A percentile compares a stretch with the other conserved stretches of the same genome.
Evolutionary conservation across 176 grass and related monocot species (phyloP).

Genomic region (Oryza glumipatula): DNA sequence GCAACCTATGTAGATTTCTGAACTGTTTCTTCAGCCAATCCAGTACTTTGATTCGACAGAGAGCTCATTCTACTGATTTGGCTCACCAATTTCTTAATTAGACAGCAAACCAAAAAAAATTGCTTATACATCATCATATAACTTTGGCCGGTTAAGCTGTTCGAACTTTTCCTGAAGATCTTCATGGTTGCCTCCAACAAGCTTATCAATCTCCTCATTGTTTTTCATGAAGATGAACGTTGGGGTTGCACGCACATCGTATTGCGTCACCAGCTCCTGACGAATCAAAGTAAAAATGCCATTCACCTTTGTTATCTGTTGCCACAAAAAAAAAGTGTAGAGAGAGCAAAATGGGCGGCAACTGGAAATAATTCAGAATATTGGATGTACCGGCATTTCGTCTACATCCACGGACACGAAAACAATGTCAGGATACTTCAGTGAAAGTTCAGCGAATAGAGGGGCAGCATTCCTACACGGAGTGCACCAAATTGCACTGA

Average conservation of each 20-base stretch:
- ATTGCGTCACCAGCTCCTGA: slow-evolving; percentile 64
- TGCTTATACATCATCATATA: not conserved
- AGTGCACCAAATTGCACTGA: slow-evolving; percentile 73
- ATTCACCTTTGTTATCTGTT: not conserved
- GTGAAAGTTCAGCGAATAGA: slow-evolving; percentile 54
- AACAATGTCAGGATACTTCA: slow-evolving; percentile 60
- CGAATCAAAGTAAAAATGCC: not conserved
- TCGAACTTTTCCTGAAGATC: slow-evolving; percentile 71
- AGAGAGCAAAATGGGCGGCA: not conserved
- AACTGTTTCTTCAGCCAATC: slow-evolving; percentile 25
- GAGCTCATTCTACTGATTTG: slow-evolving; percentile 17
- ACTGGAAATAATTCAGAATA: not conserved
- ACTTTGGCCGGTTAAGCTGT: slow-evolving; percentile 11
- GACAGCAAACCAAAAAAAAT: not conserved
- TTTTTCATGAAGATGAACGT: slow-evolving; percentile 77
- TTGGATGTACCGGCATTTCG: slow-evolving; percentile 52
- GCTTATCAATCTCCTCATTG: slow-evolving; percentile 63
- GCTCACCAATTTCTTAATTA: not conserved
- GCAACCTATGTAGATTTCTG: slow-evolving; percentile 32
- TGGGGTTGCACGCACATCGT: slow-evolving; percentile 68
- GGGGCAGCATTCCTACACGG: slow-evolving; percentile 68
- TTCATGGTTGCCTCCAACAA: slow-evolving; percentile 59
- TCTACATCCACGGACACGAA: slow-evolving; percentile 78
- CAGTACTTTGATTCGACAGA: not conserved
- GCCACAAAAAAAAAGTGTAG: not conserved